Percentiles rank a stretch among this genome's conserved stretches.
Evolutionary conservation across 192 early-diverging fungal species (phyloP).

Genomic region (Haplosporangium gracile): DNA sequence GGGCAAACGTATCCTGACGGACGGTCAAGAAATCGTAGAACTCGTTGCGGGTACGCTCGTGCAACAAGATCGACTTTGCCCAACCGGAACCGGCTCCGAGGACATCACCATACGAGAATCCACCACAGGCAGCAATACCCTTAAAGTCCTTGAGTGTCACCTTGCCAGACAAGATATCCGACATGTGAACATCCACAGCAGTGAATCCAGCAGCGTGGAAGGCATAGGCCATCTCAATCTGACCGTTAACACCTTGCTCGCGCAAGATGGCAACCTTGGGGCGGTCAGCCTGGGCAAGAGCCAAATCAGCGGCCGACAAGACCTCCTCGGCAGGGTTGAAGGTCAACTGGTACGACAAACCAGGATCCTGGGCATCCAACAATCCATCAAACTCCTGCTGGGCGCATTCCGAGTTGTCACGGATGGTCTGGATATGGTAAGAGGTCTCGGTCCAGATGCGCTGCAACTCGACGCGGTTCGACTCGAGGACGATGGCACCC

Average conservation of each 20-base stretch:
- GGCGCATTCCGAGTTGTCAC: conserved; percentile 93
- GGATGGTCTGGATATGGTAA: conserved; percentile 88
- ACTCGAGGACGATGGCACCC: conserved; percentile 64
- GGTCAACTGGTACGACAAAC: conserved; percentile 82
- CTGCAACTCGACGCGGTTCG: conserved; percentile 77
- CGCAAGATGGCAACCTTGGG: conserved; percentile 95
- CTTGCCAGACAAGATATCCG: conserved; percentile 83
- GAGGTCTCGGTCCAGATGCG: conserved; percentile 93
- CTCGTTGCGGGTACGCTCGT: conserved; percentile 76
- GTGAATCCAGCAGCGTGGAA: conserved; percentile 96
- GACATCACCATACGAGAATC: conserved; percentile 99
- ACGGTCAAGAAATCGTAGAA: conserved; percentile 85
- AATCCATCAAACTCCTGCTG: conserved; percentile 85
- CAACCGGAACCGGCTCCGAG: conserved; percentile 98
- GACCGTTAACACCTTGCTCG: conserved; percentile 98
- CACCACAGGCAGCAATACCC: conserved; percentile 95
- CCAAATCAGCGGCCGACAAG: conserved; percentile 40
- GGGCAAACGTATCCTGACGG: conserved; percentile 90
- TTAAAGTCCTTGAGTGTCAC: conserved; percentile 77
- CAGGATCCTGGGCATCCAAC: conserved; percentile 79
- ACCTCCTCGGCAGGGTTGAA: conserved; percentile 78
- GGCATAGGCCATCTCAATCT: conserved; percentile 94
- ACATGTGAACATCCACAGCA: conserved; percentile 98
- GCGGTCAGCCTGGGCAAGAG: conserved; percentile 27
- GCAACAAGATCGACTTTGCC: conserved; percentile 92